phyloP scores from a whole-genome alignment of 441 rosid species.

The Pelargonium citronellum region DNA sequence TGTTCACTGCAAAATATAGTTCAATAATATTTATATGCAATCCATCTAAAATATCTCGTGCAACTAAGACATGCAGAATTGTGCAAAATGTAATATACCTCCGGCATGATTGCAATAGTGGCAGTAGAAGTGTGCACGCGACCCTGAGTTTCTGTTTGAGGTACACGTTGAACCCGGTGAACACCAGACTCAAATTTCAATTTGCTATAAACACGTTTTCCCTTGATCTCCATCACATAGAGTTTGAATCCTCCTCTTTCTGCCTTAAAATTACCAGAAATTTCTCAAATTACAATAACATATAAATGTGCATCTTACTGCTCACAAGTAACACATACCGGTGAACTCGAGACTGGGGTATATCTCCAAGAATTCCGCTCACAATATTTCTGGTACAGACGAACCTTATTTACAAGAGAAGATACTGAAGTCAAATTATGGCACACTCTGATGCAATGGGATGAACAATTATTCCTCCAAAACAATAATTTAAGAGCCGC shows the following conservation, averaged over 20 bases:
- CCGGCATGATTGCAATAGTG: constrained; percentile 95
- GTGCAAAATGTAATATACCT: constrained; percentile 38
- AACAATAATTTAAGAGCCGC: neutral
- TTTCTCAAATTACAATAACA: constrained; percentile 18
- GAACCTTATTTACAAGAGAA: constrained; percentile 41
- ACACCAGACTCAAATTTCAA: constrained; percentile 92
- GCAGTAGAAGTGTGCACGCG: constrained; percentile 97
- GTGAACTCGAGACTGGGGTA: constrained; percentile 61
- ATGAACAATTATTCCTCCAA: constrained; percentile 11
- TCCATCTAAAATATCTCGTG: neutral
- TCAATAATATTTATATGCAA: neutral
- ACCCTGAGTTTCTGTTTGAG: constrained; percentile 91
- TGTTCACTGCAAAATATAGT: neutral
- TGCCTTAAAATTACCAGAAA: constrained; percentile 45
- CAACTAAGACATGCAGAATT: constrained; percentile 9
- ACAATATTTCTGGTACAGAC: constrained; percentile 81
- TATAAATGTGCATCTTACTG: constrained; percentile 5
- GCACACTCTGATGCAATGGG: constrained; percentile 12
- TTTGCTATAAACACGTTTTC: constrained; percentile 83
- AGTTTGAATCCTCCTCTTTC: constrained; percentile 94
- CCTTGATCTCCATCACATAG: constrained; percentile 84
- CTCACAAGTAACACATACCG: constrained; percentile 38
- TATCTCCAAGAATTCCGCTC: constrained; percentile 78
- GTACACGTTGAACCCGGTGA: constrained; percentile 92
- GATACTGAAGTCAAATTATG: constrained; percentile 27